Percentiles rank a stretch among this genome's conserved stretches.
These are phyloP conservation scores for Linanthus parryae DNA, from an alignment of 148 eudicot genomes.

Conservation along the genomic window DNA sequence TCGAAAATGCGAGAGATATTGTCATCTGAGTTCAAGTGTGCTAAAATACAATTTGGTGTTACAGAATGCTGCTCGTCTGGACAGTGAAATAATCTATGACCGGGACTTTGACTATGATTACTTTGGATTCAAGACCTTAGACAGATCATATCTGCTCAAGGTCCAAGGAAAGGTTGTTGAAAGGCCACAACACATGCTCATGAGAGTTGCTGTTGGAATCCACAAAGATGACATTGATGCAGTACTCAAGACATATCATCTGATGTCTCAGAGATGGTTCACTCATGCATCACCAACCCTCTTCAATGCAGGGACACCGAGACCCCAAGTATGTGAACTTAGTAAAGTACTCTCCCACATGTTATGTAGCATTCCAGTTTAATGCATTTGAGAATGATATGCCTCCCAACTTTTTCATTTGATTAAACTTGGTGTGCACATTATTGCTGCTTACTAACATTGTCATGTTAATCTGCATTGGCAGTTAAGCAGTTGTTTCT, in stretches of 20 bases:
- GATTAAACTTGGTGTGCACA: neutral
- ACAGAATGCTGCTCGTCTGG: slow-evolving; percentile 88
- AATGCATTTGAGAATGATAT: no score
- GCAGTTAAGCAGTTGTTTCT: slow-evolving; percentile 98
- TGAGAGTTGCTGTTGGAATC: slow-evolving; percentile 96
- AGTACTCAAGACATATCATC: slow-evolving; percentile 74
- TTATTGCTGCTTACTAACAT: neutral
- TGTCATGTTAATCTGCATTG: slow-evolving; percentile 7
- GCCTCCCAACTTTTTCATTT: neutral
- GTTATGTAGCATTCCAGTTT: no score
- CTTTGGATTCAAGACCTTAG: slow-evolving; percentile 96
- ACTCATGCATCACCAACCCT: slow-evolving; percentile 99
- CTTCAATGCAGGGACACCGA: slow-evolving; percentile 90
- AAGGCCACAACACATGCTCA: slow-evolving; percentile 95
- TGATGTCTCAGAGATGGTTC: slow-evolving; percentile 97
- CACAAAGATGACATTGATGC: slow-evolving; percentile 90
- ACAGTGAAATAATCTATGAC: slow-evolving; percentile 94
- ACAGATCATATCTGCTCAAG: slow-evolving; percentile 87
- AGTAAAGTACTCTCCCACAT: no score
- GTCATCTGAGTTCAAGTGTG: neutral
- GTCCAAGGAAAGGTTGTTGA: slow-evolving; percentile 75
- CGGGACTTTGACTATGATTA: slow-evolving; percentile 96
- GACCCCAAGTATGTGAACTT: slow-evolving; percentile 77
- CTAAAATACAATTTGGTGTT: neutral
- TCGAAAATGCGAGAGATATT: no score